Evolutionary conservation across 768 basidiomycete genomes (phyloP).

Genomic region (Cyclocybe cylindracea): DNA sequence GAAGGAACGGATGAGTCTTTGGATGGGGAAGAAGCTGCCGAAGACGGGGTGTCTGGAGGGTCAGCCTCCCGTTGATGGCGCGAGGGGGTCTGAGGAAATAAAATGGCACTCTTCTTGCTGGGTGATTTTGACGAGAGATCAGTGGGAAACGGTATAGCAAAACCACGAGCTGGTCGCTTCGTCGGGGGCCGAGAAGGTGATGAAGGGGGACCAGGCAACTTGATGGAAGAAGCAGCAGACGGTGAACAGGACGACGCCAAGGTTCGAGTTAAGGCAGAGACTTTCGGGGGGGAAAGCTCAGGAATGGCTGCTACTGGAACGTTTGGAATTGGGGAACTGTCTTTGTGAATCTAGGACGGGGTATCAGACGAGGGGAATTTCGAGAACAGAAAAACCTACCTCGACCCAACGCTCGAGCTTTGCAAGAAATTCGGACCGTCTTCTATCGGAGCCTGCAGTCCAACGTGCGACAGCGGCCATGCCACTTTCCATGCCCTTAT

Average conservation of each 20-base stretch:
- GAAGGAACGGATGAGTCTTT: constrained; percentile 47
- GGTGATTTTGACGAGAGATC: constrained; percentile 43
- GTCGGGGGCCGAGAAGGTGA: constrained; percentile 45
- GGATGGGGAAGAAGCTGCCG: constrained; percentile 30
- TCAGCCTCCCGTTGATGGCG: constrained; percentile 39
- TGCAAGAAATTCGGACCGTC: constrained; percentile 54
- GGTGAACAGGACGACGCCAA: constrained; percentile 79
- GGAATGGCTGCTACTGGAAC: constrained; percentile 72
- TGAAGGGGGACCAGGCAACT: constrained; percentile 38
- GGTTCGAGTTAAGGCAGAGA: constrained; percentile 68
- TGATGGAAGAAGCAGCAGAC: constrained; percentile 49
- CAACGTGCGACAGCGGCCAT: constrained; percentile 90
- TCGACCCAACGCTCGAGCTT: constrained; percentile 69
- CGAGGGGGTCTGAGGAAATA: constrained; percentile 70
- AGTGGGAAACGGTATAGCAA: constrained; percentile 52
- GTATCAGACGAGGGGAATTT: background rate
- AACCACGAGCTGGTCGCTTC: constrained; percentile 37
- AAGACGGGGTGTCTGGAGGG: constrained; percentile 47
- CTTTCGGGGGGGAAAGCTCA: constrained; percentile 52
- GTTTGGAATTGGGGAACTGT: constrained; percentile 43
- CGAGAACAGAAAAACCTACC: constrained; percentile 37
- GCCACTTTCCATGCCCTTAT: constrained; percentile 77
- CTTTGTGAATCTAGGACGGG: constrained; percentile 50
- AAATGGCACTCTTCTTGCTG: constrained; percentile 47
- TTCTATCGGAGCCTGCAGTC: constrained; percentile 69